These are phyloP conservation scores for Alectoria sarmentosa DNA, from an alignment of 495 filamentous ascomycete species.

Conservation along the genomic window DNA sequence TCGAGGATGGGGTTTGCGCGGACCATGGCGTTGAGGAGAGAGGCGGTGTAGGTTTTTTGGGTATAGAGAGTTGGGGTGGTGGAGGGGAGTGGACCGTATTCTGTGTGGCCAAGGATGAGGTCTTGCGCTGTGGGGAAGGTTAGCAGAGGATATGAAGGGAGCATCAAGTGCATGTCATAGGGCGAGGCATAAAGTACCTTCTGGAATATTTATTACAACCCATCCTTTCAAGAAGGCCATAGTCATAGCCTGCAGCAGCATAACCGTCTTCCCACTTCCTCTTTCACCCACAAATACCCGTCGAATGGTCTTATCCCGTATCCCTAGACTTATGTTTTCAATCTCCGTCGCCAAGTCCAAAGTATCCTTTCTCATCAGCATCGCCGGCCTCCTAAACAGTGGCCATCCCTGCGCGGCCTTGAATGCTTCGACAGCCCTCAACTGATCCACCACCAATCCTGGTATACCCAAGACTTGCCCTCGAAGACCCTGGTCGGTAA, in stretches of 20 bases:
- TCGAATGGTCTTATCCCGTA: conserved; percentile 47
- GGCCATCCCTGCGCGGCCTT: conserved; percentile 86
- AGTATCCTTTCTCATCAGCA: conserved; percentile 67
- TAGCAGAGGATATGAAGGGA: background rate
- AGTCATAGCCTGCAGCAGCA: conserved; percentile 77
- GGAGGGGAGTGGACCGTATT: conserved; percentile 63
- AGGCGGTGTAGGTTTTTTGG: conserved; percentile 68
- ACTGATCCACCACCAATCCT: conserved; percentile 61
- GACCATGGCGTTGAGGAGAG: conserved; percentile 60
- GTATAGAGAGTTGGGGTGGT: conserved; percentile 56
- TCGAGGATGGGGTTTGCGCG: conserved; percentile 67
- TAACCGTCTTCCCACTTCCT: conserved; percentile 74
- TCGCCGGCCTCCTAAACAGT: conserved; percentile 72
- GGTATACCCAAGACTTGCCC: conserved; percentile 65
- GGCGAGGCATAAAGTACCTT: conserved; percentile 50
- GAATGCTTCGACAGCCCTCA: conserved; percentile 81
- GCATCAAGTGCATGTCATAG: too few relatives aligned
- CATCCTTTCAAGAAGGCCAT: conserved; percentile 77
- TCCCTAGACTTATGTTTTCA: conserved; percentile 37
- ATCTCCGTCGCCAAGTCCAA: conserved; percentile 61
- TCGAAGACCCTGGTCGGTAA: conserved; percentile 45
- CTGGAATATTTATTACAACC: conserved; percentile 87
- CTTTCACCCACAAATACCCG: conserved; percentile 66
- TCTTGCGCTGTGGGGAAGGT: conserved; percentile 57
- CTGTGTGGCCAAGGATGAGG: conserved; percentile 66